These are phyloP conservation scores for Quercus wislizeni DNA, from an alignment of 306 rosid species.

Conservation along the genomic window DNA sequence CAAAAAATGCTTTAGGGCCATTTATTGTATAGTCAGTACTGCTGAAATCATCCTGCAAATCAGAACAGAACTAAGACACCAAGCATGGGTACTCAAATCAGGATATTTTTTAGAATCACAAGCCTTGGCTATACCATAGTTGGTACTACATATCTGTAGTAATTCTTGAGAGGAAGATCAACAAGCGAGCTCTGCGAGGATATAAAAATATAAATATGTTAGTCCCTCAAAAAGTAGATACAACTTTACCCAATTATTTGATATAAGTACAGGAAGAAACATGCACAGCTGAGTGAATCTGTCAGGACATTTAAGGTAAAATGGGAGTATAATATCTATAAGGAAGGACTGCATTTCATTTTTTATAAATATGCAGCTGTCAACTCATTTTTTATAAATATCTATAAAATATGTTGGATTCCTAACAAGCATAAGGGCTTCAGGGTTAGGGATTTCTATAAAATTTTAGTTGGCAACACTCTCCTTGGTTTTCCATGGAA, in stretches of 20 bases:
- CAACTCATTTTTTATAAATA: neutral
- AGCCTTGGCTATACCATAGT: slow-evolving; percentile 55
- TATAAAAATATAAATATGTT: slow-evolving; percentile 27
- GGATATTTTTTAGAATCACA: slow-evolving; percentile 2
- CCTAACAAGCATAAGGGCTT: no score
- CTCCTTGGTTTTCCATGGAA: no score
- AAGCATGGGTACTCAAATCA: slow-evolving; percentile 15
- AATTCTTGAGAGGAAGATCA: slow-evolving; percentile 95
- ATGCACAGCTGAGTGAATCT: neutral
- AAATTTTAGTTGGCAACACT: no score
- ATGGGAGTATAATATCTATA: neutral
- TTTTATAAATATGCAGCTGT: neutral
- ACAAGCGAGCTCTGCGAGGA: slow-evolving; percentile 90
- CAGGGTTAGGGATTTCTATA: no score
- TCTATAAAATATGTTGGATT: no score
- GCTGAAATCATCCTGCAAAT: slow-evolving; percentile 93
- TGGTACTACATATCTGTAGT: slow-evolving; percentile 95
- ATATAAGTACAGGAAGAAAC: neutral
- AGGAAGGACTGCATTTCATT: neutral
- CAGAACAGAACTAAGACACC: slow-evolving; percentile 34
- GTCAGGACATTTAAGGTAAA: neutral
- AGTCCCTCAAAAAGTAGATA: slow-evolving; percentile 10
- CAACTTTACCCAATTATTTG: neutral
- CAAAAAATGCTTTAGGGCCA: slow-evolving; percentile 96
- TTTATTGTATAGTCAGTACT: slow-evolving; percentile 59